Base-by-base conservation (phyloP, 495 filamentous ascomycete genomes). In the Talaromyces ruber region DNA sequence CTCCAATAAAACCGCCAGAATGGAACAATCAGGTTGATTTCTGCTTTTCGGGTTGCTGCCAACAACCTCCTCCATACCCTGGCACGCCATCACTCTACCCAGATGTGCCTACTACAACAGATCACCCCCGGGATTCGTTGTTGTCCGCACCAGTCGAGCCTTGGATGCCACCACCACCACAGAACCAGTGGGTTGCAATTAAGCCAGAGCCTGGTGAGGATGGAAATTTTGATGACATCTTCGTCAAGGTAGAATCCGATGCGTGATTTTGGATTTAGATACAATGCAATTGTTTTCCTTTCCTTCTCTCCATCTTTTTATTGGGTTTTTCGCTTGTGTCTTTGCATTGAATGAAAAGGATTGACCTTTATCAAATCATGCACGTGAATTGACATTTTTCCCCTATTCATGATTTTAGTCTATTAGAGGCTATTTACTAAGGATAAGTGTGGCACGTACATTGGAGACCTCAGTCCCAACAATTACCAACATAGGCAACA, bases 201-300 rank as follows among this genome's bases (percentile, higher is more conserved):
- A 68, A 66, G 59, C 5, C 28, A 4, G 67, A 66, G 32, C 54
- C 43, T 14, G 53, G 45, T 1, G 58, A 60, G 14, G 61, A 62
- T 2, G 63, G 58, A 7, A n/a, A 24, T 5, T 30, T 55, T 2
- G 47, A 59, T 24, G 63, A 65, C 47, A 28, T 62, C n/a, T 47
- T 62, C 29, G 59, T 70, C 43, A 72, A 72, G 61, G 26, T 62
- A 21, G 70, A 72, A 60, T 6, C 43, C 6, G 25, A 45, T 39
- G 59, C 43, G 21, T 51, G 28, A 60, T 22, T 25, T 45, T 6
- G 14, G 3, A 45, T 39, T 3, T 43, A 16, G 32, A 59, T 59
- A 18, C 22, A 22, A 18, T n/a, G 54, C 3, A 14, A 6, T 57
- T 21, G 16, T 9, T 34, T 30, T 3, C 0, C 18, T 21, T 21